Conservation (phyloP, 768 basidiomycete genomes). For the Mycena polygramma region DNA sequence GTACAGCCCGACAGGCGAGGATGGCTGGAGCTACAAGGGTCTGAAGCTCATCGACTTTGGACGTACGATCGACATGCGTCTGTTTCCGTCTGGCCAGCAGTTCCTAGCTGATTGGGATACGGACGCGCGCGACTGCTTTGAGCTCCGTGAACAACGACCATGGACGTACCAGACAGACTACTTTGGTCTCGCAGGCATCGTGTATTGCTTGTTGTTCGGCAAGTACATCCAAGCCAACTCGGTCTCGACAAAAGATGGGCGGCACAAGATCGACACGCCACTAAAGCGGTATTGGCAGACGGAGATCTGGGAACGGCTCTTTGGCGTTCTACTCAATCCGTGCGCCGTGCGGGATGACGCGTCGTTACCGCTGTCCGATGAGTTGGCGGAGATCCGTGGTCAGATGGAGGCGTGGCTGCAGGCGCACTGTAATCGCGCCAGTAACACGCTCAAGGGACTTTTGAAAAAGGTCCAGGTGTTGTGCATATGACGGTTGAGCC, state of each 20-base stretch:
- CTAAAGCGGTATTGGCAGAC: slow-evolving; percentile 97
- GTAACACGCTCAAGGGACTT: slow-evolving; percentile 83
- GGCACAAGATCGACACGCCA: slow-evolving; percentile 79
- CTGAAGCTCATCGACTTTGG: slow-evolving; percentile 97
- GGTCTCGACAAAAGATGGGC: slow-evolving; percentile 54
- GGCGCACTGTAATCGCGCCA: slow-evolving; percentile 88
- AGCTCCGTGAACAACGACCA: slow-evolving; percentile 83
- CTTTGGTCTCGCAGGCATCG: slow-evolving; percentile 93
- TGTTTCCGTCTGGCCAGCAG: slow-evolving; percentile 84
- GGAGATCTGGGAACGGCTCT: slow-evolving; percentile 86
- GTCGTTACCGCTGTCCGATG: slow-evolving; percentile 78
- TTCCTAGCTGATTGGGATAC: slow-evolving; percentile 91
- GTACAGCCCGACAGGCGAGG: slow-evolving; percentile 85
- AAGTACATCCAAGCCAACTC: slow-evolving; percentile 90
- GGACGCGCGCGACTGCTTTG: slow-evolving; percentile 92
- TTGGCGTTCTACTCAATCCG: slow-evolving; percentile 91
- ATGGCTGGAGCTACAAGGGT: slow-evolving; percentile 91
- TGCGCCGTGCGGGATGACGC: slow-evolving; percentile 66
- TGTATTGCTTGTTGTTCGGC: slow-evolving; percentile 96
- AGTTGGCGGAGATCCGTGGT: slow-evolving; percentile 70
- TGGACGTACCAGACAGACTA: slow-evolving; percentile 99
- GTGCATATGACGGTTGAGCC: slow-evolving; percentile 43
- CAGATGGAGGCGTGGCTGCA: slow-evolving; percentile 94
- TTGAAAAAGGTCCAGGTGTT: slow-evolving; percentile 86
- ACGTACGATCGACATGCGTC: slow-evolving; percentile 87